phyloP scores from a whole-genome alignment of 805 yeast genomes.

The Schwanniomyces pseudopolymorphus region DNA sequence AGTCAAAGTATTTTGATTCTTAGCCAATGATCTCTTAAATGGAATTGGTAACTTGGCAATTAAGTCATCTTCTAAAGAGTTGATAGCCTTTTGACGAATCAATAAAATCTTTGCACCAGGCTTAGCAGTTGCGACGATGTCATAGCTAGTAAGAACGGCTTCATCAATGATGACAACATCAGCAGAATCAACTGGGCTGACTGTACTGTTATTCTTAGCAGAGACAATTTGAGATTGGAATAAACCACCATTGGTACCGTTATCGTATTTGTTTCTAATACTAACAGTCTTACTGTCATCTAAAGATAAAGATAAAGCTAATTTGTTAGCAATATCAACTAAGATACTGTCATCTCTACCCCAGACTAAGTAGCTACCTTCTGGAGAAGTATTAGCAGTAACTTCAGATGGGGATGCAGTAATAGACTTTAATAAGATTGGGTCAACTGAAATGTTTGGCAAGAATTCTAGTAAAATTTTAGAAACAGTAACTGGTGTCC shows the following conservation, averaged over 20 bases:
- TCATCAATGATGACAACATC: slow-evolving; percentile 67
- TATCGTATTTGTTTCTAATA: slow-evolving; percentile 70
- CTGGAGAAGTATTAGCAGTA: slow-evolving; percentile 42
- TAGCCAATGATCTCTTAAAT: slow-evolving; percentile 52
- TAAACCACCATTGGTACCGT: slow-evolving; percentile 68
- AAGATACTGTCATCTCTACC: slow-evolving; percentile 62
- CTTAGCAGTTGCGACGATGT: slow-evolving; percentile 61
- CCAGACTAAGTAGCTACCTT: slow-evolving; percentile 58
- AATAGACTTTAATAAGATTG: slow-evolving; percentile 15
- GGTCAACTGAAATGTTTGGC: slow-evolving; percentile 24
- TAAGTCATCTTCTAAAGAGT: slow-evolving; percentile 44
- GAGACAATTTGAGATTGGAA: slow-evolving; percentile 65
- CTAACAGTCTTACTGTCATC: slow-evolving; percentile 52
- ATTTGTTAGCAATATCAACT: slow-evolving; percentile 55
- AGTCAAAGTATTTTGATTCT: slow-evolving; percentile 51
- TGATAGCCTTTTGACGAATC: slow-evolving; percentile 32
- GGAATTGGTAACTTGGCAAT: slow-evolving; percentile 53
- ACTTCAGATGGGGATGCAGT: slow-evolving; percentile 3
- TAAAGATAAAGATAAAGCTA: slow-evolving; percentile 70
- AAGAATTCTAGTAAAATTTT: slow-evolving; percentile 48
- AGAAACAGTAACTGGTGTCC: slow-evolving; percentile 55
- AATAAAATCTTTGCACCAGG: slow-evolving; percentile 57
- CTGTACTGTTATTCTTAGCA: slow-evolving; percentile 7
- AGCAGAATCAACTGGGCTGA: slow-evolving; percentile 50
- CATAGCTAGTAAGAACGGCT: slow-evolving; percentile 53